Evolutionary conservation across 805 yeast genomes (phyloP).

Genomic region (Hanseniaspora valbyensis): DNA sequence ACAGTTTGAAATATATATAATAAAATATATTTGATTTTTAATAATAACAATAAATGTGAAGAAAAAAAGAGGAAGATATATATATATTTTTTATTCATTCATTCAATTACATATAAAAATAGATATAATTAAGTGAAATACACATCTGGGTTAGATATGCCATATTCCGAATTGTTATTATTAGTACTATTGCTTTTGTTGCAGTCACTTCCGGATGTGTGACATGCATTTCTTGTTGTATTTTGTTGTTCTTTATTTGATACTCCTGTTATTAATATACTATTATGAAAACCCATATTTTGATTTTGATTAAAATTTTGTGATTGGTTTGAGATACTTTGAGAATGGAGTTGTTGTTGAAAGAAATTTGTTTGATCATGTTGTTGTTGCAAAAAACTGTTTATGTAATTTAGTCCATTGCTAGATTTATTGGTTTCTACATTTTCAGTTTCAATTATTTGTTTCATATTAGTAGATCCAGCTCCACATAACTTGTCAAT

Average conservation of each 20-base stretch:
- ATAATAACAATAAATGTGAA: too few species aligned
- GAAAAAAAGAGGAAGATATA: too few species aligned
- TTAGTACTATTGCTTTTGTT: neutral
- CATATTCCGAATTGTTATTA: neutral
- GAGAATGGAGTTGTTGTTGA: neutral
- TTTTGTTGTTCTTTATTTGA: neutral
- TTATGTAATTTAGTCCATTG: neutral
- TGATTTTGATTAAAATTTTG: neutral
- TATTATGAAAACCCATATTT: slow-evolving; percentile 5
- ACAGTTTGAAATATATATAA: too few species aligned
- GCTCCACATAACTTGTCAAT: slow-evolving; percentile 8
- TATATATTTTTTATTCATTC: too few species aligned
- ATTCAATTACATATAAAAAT: neutral
- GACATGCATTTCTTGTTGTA: neutral
- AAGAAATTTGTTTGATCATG: neutral
- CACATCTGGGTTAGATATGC: neutral
- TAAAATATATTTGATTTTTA: too few species aligned
- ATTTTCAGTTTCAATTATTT: neutral
- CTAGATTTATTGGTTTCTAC: neutral
- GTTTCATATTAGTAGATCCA: neutral
- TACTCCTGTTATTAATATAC: slow-evolving; percentile 11
- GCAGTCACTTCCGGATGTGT: neutral
- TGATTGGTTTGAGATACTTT: neutral
- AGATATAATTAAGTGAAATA: neutral
- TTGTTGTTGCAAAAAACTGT: neutral